Base-by-base conservation (phyloP, 768 basidiomycete species). In the Termitomyces bulborhizus region DNA sequence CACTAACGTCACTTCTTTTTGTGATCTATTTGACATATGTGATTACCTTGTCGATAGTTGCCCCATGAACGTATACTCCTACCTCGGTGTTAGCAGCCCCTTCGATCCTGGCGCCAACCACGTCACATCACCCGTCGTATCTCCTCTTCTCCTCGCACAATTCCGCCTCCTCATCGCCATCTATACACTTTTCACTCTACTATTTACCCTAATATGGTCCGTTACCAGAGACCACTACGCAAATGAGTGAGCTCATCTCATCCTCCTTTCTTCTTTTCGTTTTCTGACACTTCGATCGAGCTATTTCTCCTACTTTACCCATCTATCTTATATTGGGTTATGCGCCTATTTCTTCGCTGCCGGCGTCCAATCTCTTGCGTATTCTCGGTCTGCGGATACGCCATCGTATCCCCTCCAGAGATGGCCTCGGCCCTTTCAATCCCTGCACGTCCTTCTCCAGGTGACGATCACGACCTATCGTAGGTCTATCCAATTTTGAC, bases 311-410 rank as follows among this genome's bases (percentile, higher is more conserved):
- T 55, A 47, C 69, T 76, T n/a, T n/a, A n/a, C n/a, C 6, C 88
- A 82, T 68, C 74, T 88, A 1, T 76, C 82, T 0, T 85, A 81
- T 55, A 79, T 81, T 37, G 87, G 87, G 0, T 60, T 86, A 1
- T 73, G 77, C 18, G 74, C 84, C 21, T 89, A 87, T 66, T 81
- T 82, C 65, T 83, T 76, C 65, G 84, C 83, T 0, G 65, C 85
- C 1, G 72, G 76, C 3, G 69, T 79, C 1, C 85, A 87, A 52
- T 82, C 81, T 0, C 37, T 76, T 4, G 63, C 66, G 0, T 86
- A 78, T 56, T 76, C 57, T 59, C 50, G 57, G 62, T 37, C 39
- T 4, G 4, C 56, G 6, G 7, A 52, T 37, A n/a, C 37, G 24
- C 13, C 27, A 39, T 51, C 54, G 31, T 31, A 29, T 29, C 27